Base-by-base conservation (phyloP, 2,329 filamentous ascomycete species). In the Ceratocystis cubensis region DNA sequence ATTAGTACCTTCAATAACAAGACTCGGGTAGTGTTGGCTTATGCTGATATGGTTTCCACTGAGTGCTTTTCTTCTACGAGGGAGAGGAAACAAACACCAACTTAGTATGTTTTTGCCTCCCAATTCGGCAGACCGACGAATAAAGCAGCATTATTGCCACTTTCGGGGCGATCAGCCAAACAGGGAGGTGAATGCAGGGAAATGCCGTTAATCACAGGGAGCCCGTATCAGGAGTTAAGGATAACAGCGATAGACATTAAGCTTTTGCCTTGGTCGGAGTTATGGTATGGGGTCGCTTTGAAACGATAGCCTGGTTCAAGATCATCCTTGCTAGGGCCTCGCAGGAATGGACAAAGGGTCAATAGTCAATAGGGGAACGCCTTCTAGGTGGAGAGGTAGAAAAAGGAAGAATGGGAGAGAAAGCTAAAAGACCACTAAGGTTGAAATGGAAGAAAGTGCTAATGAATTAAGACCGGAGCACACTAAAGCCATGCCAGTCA, bases 401-500 rank as follows among this genome's bases (percentile, higher is more conserved):
- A 20, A 20, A 50, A 50, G 48, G n/a, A 20, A 10, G 1, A 50
- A 22, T 20, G 22, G 20, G 20, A 20, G 8, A 50, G 15, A 50
- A 50, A 50, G 17, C n/a, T 50, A 22, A 13, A 22, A 50, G n/a
- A 50, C 48, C 48, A 50, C 22, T 8, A 13, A 57, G 15, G 13
- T 28, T 57, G 22, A 28, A 30, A 30, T 30, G 15, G 53, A 22
- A 57, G 22, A 57, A 57, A 57, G 22, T 20, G 53, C 53, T 57
- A 57, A 33, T 57, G 53, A 57, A 57, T 57, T 57, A 57, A 33
- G 53, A 57, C 53, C 53, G 30, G 53, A 57, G 53, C 22, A 33
- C 53, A 3, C 15, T 25, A 50, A 50, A 50, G 22, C 28, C 53
- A n/a, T 13, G 53, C 53, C 53, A 57, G 22, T 22, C 53, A 57